Conservation (phyloP, 306 rosid species). For the Cucurbita ficifolia region DNA sequence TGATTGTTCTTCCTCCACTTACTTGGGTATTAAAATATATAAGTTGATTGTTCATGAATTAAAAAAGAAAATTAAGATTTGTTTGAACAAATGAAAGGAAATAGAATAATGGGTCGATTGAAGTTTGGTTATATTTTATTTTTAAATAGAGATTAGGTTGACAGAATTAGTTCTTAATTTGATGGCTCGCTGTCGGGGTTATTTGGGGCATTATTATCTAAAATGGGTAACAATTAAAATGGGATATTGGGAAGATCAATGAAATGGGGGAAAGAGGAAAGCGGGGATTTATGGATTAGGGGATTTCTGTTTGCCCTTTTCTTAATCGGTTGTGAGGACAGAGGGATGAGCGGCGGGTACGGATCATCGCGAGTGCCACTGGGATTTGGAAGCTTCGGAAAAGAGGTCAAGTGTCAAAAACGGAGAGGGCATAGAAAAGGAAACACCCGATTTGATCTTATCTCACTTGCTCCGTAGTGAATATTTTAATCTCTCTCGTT, state of each 20-base stretch:
- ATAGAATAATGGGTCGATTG: background rate
- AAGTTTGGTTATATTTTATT: background rate
- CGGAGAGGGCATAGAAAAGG: background rate
- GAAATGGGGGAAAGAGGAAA: background rate
- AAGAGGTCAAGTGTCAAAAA: constrained; percentile 2
- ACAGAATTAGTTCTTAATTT: background rate
- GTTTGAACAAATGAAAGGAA: background rate
- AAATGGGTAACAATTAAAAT: background rate
- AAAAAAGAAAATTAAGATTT: no score
- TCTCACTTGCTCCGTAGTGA: background rate
- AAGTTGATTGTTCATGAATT: no score
- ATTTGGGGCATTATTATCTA: background rate
- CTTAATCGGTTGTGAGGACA: background rate
- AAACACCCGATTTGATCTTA: background rate
- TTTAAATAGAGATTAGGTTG: background rate
- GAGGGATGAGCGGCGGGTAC: background rate
- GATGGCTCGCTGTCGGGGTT: background rate
- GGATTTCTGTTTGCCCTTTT: background rate
- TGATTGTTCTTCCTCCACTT: no score
- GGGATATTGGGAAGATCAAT: background rate
- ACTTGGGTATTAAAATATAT: no score
- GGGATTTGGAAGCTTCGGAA: constrained; percentile 42
- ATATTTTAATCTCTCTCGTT: background rate
- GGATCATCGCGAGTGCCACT: constrained; percentile 10
- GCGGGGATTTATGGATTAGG: background rate